phyloP scores from a whole-genome alignment of 2,329 filamentous ascomycete species.

The Ceratocystis papillata region DNA sequence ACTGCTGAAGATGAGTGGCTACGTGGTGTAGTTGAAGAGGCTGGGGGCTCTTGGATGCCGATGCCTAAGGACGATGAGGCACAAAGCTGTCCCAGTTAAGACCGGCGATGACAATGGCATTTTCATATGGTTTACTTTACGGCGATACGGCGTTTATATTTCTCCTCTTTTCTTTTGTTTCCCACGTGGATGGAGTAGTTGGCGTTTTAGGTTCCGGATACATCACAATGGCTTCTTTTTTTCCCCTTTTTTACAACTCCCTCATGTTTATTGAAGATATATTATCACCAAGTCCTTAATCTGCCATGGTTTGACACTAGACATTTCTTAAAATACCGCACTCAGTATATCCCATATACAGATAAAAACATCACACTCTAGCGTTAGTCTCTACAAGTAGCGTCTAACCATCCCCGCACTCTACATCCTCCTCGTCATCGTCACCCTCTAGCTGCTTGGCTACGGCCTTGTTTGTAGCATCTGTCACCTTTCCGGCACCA shows the following conservation, averaged over 20 bases:
- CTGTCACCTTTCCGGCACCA: constrained; percentile 29
- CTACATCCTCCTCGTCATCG: constrained; percentile 41
- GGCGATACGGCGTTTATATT: background rate
- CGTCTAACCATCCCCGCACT: constrained; percentile 37
- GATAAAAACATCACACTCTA: background rate
- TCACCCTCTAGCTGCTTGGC: constrained; percentile 43
- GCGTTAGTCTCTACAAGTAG: background rate
- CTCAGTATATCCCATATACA: background rate
- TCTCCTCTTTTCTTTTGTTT: background rate
- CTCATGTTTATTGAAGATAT: background rate
- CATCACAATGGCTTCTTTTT: background rate
- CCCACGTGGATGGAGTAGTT: background rate
- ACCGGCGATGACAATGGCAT: background rate
- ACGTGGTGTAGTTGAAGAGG: constrained; percentile 30
- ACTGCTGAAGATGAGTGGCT: constrained; percentile 32
- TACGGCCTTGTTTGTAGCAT: constrained; percentile 35
- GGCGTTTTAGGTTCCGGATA: background rate
- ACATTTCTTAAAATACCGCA: background rate
- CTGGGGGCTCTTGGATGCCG: constrained; percentile 34
- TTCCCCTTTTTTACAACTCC: background rate
- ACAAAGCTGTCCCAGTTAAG: background rate
- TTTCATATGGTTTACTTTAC: no score
- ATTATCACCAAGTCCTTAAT: background rate
- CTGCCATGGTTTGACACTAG: background rate
- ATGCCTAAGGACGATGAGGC: constrained; percentile 25